Base-by-base conservation (phyloP, 2,329 filamentous ascomycete species). In the Paraconiothyrium sp. region DNA sequence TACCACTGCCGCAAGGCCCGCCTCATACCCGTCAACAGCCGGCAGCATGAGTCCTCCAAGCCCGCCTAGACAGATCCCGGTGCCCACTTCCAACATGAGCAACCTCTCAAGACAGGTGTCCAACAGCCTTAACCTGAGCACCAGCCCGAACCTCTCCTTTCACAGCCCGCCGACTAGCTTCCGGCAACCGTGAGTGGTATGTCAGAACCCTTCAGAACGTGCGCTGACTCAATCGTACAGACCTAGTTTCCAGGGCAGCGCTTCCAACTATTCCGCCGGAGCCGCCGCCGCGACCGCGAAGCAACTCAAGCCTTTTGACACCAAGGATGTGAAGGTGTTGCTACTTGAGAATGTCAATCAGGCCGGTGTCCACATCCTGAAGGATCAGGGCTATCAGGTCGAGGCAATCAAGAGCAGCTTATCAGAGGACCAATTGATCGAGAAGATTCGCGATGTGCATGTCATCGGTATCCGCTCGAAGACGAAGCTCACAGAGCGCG, bases 401-500 rank as follows among this genome's bases (percentile, higher is more conserved):
- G 95, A 99, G 81, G 88, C 89, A 54, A 82, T 94, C 67, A 99
- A 97, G 84, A 90, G 88, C 66, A 97, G 94, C 37, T 83, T 99
- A 59, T 90, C 93, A 0, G 95, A 99, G 78, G 93, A 95, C 71
- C 86, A 98, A 82, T 87, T 99, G 72, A 97, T 99, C 77, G 90
- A 97, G 83, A 99, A 97, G 86, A 99, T 99, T 76, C 97, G 93
- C 64, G 92, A 97, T 77, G 92, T 97, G 32, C 95, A 99, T 76
- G 95, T 98, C 73, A 95, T 99, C 77, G 95, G 95, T 68, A 98
- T 99, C 73, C 92, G 95, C 67, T 98, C 94, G 62, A 99, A 99
- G 85, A 99, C 95, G 37, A 97, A 95, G 83, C 87, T 99, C 76
- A 94, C 89, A 9, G 90, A 91, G 65, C 90, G 89, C 73, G 92